These are phyloP conservation scores for Casuarina equisetifolia DNA, from an alignment of 306 rosid species.

Conservation along the genomic window DNA sequence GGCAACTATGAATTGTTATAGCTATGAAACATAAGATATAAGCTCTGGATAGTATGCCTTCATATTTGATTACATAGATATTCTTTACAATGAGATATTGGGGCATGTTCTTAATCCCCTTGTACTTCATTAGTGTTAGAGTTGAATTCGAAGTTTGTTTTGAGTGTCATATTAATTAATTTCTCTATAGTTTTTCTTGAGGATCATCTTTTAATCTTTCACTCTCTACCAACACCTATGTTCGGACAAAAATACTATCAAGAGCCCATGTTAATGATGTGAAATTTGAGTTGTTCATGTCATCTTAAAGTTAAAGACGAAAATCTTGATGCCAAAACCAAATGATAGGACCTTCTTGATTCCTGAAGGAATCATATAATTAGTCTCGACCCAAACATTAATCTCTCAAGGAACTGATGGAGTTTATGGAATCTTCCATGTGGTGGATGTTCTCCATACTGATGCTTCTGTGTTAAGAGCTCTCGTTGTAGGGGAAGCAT, in stretches of 20 bases:
- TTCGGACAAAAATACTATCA: not conserved
- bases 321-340: not conserved
- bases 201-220: not conserved
- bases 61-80: no score
- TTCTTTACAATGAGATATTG: no score
- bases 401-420: not conserved
- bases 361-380: not conserved
- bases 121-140: no score
- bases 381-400: not conserved
- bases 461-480: constrained; percentile 13
- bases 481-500: constrained; percentile 8
- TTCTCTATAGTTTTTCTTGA: not conserved
- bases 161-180: no score
- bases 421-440: not conserved
- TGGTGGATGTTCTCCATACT: constrained; percentile 13
- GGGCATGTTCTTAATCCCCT: no score
- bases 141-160: not conserved
- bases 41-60: no score
- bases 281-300: not conserved
- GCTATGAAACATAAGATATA: no score
- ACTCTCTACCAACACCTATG: not conserved
- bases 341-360: not conserved
- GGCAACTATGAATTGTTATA: no score
- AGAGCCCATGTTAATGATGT: not conserved
- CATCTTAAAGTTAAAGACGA: not conserved